Base-by-base conservation (phyloP, 495 filamentous ascomycete genomes). In the Aspergillus mulundensis region DNA sequence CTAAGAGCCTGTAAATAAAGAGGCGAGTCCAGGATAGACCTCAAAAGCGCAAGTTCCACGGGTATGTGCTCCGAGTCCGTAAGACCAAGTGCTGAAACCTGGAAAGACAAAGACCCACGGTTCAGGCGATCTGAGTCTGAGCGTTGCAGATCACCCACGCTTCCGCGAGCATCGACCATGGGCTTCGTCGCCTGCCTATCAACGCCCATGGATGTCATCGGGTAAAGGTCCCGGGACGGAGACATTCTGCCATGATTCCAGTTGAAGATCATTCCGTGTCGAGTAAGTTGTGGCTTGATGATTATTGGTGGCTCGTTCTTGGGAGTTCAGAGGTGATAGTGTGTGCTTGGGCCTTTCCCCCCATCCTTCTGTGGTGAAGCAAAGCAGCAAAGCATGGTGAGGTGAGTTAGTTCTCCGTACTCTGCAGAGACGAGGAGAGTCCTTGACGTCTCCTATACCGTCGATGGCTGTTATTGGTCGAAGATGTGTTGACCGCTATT, bases 21-120 rank as follows among this genome's bases (percentile, higher is more conserved):
- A 36, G 28, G 28, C 16, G 16, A 36, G 46, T 49, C 46, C 11
- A 49, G 46, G 28, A 49, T 49, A 34, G 16, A 49, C 46, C 46
- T 15, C 11, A 8, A 19, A 19, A 18, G 19, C 16, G 16, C 40
- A 8, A 20, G 40, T 43, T 43, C 40, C 40, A 43, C 19, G n/a
- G n/a, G 19, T 43, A n/a, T n/a, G n/a, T n/a, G n/a, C n/a, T n/a
- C n/a, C n/a, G n/a, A n/a, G n/a, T n/a, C n/a, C n/a, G n/a, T n/a
- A n/a, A n/a, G n/a, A n/a, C n/a, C n/a, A n/a, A n/a, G n/a, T n/a
- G n/a, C n/a, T n/a, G n/a, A n/a, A n/a, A n/a, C n/a, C n/a, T 44
- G 32, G 6, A 36, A 36, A 15, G 12, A 10, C 32, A 15, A 36
- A 36, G 12, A 10, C 32, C 32, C 32, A 36, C 32, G 32, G 32